Evolutionary conservation across 2,329 filamentous ascomycete species (phyloP), one percentile per base, ranked within the genome.

Genomic region (Scortechinia acanthostroma): DNA sequence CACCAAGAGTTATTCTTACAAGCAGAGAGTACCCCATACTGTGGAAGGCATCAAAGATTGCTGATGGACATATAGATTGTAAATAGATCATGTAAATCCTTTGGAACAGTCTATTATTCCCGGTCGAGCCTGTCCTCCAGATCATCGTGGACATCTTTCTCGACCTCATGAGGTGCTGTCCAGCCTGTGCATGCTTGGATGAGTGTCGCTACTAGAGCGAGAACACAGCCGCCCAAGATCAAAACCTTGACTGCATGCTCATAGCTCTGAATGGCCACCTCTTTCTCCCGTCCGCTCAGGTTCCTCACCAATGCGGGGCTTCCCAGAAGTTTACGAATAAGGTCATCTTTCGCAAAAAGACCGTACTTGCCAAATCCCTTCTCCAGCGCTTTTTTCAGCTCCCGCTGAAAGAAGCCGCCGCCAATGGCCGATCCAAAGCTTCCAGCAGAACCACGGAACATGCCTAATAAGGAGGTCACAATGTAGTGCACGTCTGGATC

Each of bases 391-490:
- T 53, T 61, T 42, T 72, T 68, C 22, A 91, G 62, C 2, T 78
- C 68, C 3, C 86, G 74, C 33, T 75, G 71, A 57, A 91, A 91
- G 45, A 87, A 69, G 0, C 88, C 88, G 2, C 88, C 88, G 2
- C 87, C 86, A 42, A 91, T 84, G 0, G 88, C 80, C 1, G 83
- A 85, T 2, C 88, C 88, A 53, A 94, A 93, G 44, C 80, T 86
- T 14, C 87, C 87, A 0, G 86, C 86, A 50, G 93, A 91, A 3
- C 86, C 86, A 3, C 89, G 76, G 62, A 91, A 91, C 1, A 88
- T 94, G 21, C 83, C 79, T 3, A 91, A 64, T 35, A 95, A 68
- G 13, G 86, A 85, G 1, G 84, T 88, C 2, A 85, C 79, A 43
- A 93, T 79, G 55, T 86, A 89, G 54, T 91, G 86, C 1, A 80